Percentiles rank a stretch among this genome's conserved stretches.
Conservation (phyloP, 768 basidiomycete species). For the Crepidotus variabilis region DNA sequence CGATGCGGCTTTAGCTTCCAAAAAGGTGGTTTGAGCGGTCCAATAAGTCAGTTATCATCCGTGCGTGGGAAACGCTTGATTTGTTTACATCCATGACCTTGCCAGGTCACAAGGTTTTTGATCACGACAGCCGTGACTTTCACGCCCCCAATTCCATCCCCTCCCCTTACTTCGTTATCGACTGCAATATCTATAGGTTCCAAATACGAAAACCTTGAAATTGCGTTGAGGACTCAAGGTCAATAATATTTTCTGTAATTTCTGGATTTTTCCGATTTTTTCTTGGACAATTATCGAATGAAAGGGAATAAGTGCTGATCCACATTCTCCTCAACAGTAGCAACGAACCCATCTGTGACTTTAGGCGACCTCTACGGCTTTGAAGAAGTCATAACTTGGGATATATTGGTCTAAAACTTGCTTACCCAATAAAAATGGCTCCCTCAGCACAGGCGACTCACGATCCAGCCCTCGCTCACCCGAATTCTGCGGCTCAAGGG, state of each 20-base stretch:
- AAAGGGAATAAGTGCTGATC: background rate
- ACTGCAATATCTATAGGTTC: slow-evolving; percentile 4
- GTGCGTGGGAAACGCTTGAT: slow-evolving; percentile 28
- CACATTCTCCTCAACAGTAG: slow-evolving; percentile 4
- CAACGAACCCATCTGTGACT: background rate
- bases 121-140: slow-evolving; percentile 39
- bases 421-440: slow-evolving; percentile 24
- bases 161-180: slow-evolving; percentile 15
- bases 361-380: background rate
- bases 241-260: background rate
- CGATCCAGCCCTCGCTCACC: slow-evolving; percentile 36
- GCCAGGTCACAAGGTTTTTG: slow-evolving; percentile 37
- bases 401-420: background rate
- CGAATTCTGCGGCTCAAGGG: slow-evolving; percentile 26
- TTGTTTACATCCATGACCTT: slow-evolving; percentile 23
- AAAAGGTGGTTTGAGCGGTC: no score
- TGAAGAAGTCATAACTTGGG: background rate
- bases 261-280: slow-evolving; percentile 18
- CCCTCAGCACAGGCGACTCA: slow-evolving; percentile 32
- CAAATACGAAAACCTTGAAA: background rate
- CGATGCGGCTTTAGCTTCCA: background rate
- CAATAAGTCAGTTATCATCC: background rate
- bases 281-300: slow-evolving; percentile 9
- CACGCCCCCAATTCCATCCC: slow-evolving; percentile 31
- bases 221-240: background rate